Base-by-base conservation (phyloP, 78 protist genomes). In the Guillardia theta region DNA sequence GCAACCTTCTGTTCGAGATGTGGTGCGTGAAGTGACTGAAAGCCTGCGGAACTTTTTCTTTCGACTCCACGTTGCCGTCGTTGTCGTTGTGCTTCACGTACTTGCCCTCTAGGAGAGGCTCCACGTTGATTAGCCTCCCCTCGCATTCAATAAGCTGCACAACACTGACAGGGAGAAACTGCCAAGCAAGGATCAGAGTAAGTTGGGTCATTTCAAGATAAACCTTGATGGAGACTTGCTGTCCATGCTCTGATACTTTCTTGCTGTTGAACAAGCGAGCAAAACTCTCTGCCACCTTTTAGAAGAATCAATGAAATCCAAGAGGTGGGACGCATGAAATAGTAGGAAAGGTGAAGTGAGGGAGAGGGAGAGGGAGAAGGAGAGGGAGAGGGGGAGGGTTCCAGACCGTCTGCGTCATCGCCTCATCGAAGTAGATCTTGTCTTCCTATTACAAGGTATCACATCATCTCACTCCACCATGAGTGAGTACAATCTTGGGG, bases 1-100 rank as follows among this genome's bases (percentile, higher is more conserved):
- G 39, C 39, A 64, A 8, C 48, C 27, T 30, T 30, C 30, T 24
- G 33, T 18, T 33, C 15, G 88, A 43, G 27, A 80, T 95, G 47
- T 95, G 97, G 62, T 88, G 95, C 39, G 97, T 95, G 64, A 96
- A 98, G 93, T 98, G 99, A n/a, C 97, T 93, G 93, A 98, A 98
- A 2, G 98, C 98, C 33, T 97, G 98, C 43, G 98, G 98, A 19
- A 98, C 95, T 92, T 70, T 93, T 37, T 96, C 94, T 33, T 18
- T 15, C 10, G 87, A 46, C 64, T 93, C 58, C 45, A 94, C 94
- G 53, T 83, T 96, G 9, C 98, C 99, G 50, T 39, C 90, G 95
- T 98, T 98, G 93, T 94, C 95, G 95, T 98, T 98, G 96, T 97
- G 97, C 53, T 98, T 98, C 47, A 78, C 95, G 45, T 94, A 97